Evolutionary conservation across 345 rosid species (phyloP), one percentile per base, ranked within the genome.

Genomic region (Salix suchowensis): DNA sequence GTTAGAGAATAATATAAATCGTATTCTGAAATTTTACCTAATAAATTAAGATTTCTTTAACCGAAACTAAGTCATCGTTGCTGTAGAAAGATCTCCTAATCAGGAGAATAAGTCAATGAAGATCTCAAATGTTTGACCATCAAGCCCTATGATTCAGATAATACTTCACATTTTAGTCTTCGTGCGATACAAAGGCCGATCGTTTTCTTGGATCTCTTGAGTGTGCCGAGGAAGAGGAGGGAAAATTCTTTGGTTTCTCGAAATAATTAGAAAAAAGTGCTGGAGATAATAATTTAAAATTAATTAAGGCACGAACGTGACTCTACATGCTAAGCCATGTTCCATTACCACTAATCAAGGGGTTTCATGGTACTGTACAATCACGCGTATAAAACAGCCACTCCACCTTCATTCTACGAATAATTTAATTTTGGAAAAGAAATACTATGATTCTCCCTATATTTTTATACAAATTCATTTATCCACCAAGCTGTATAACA

Each of bases 161-260:
- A 52, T 24, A 55, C 26, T 55, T 55, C 61, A 55, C 26, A 55
- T 55, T 10, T 2, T n/a, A n/a, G 10, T 55, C 61, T 55, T 54
- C 13, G 4, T 6, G 21, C 24, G 24, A 32, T 32, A 54, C 8
- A 39, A 39, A 2, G 42, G 12, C 44, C 44, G 0, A 40, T 40
- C 3, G 3, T n/a, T 55, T 7, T 55, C 61, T 55, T 52, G 60
- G 60, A 52, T 19, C 7, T 52, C 10, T 19, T 52, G 18, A 19
- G 62, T 9, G 28, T 10, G 62, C 23, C 10, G 10, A 9, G 28
- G 62, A n/a, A n/a, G 26, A 54, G 11, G 62, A 2, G 26, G 44
- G 16, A 75, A 82, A 78, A 80, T 64, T 68, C 82, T 65, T 62
- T 42, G 68, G 65, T 68, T 72, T 75, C 72, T 78, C 73, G 60